Evolutionary conservation across 176 grass and related monocot species (phyloP).

Genomic region (Lolium rigidum): DNA sequence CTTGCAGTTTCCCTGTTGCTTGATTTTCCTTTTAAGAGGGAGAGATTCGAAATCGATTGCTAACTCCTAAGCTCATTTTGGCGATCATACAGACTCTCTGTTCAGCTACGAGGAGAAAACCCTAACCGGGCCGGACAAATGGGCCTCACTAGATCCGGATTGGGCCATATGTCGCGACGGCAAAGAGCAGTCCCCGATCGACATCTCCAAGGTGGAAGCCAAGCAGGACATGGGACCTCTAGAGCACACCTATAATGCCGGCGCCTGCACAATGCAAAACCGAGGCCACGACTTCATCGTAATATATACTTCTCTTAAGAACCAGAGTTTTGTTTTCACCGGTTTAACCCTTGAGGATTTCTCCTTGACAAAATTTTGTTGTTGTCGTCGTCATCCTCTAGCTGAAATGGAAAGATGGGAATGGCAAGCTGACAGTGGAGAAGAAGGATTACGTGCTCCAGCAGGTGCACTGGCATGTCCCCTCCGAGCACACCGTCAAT

Average conservation of each 20-base stretch:
- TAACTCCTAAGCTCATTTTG: too few species aligned
- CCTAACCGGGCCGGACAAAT: slow-evolving; percentile 48
- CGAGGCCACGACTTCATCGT: slow-evolving; percentile 74
- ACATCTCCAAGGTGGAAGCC: slow-evolving; percentile 48
- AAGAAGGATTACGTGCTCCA: slow-evolving; percentile 53
- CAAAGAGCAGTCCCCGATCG: slow-evolving; percentile 68
- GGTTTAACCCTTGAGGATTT: neutral
- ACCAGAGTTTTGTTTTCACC: neutral
- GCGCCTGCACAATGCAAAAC: slow-evolving; percentile 44
- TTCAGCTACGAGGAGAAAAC: slow-evolving; percentile 45
- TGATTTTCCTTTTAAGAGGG: neutral
- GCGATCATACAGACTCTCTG: slow-evolving; percentile 27
- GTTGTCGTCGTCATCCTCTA: neutral
- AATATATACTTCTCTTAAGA: neutral
- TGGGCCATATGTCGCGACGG: slow-evolving; percentile 65
- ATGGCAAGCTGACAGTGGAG: slow-evolving; percentile 52
- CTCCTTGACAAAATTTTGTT: neutral
- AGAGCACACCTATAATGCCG: slow-evolving; percentile 40
- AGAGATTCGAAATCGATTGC: too few species aligned
- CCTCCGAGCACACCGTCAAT: slow-evolving; percentile 81
- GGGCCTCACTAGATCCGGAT: slow-evolving; percentile 47
- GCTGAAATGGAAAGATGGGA: slow-evolving; percentile 59
- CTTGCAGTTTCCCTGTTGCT: neutral
- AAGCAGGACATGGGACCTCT: slow-evolving; percentile 35
- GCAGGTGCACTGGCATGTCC: slow-evolving; percentile 76